phyloP scores from a whole-genome alignment of 306 rosid genomes.

The Ceratonia siliqua region DNA sequence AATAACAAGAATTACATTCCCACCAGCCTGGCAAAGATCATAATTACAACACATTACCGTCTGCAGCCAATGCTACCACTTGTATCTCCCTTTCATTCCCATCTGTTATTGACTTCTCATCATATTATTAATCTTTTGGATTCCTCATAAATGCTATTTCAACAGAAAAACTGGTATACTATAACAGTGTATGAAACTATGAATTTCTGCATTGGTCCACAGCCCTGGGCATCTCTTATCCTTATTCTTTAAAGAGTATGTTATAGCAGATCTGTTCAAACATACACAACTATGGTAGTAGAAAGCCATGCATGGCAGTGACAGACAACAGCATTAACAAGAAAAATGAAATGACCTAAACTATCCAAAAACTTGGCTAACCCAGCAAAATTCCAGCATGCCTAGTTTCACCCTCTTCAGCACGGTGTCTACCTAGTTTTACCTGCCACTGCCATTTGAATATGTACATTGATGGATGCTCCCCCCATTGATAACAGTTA shows the following conservation, averaged over 20 bases:
- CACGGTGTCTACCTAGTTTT: neutral
- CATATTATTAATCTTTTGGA: neutral
- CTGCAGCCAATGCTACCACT: neutral
- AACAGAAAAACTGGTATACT: neutral
- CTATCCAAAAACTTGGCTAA: neutral
- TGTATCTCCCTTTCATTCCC: neutral
- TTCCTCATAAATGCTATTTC: neutral
- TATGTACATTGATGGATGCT: neutral
- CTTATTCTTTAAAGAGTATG: neutral
- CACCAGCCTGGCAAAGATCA: too few species aligned
- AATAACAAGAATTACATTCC: too few species aligned
- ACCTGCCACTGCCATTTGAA: slow-evolving; percentile 6
- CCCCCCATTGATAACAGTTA: neutral
- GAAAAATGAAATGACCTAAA: neutral
- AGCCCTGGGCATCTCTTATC: neutral
- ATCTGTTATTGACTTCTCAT: neutral
- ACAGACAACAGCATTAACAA: neutral
- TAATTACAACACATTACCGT: neutral
- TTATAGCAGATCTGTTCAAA: too few species aligned
- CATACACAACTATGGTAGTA: neutral
- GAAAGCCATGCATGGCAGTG: neutral
- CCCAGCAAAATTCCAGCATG: too few species aligned
- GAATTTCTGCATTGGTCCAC: neutral
- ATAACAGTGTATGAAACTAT: neutral
- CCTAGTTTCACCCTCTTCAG: neutral